Conservation (phyloP, 257 asterid species). For the Marsdenia floribunda region DNA sequence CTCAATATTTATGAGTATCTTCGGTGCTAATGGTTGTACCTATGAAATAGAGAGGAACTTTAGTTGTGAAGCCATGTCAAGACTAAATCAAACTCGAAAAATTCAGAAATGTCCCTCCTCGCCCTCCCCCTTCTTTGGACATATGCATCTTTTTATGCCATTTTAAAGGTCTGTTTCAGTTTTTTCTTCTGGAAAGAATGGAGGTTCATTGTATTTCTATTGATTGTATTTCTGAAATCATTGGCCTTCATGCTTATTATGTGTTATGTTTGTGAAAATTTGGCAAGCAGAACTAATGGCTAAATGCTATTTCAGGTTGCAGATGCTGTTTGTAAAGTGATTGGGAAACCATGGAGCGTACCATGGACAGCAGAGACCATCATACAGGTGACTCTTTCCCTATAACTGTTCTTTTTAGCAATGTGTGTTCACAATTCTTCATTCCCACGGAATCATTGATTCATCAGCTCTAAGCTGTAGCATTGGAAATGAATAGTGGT, state of each 20-base stretch:
- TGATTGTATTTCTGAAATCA: neutral
- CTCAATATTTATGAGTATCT: neutral
- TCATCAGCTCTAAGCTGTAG: neutral
- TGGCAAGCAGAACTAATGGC: neutral
- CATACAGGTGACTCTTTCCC: constrained; percentile 45
- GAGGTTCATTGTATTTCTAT: neutral
- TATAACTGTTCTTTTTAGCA: neutral
- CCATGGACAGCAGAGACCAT: constrained; percentile 97
- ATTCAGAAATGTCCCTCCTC: neutral
- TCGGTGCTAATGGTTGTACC: neutral
- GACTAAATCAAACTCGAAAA: neutral
- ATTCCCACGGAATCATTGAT: neutral
- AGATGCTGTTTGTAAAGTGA: constrained; percentile 36
- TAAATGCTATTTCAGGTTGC: constrained; percentile 38
- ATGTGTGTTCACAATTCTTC: neutral
- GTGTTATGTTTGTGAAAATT: neutral
- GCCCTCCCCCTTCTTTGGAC: neutral
- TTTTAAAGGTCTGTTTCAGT: neutral
- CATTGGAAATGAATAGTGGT: neutral
- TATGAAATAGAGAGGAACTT: neutral
- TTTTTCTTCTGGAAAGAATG: neutral
- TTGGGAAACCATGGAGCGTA: constrained; percentile 83
- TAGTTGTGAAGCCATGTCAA: neutral
- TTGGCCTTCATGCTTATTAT: neutral
- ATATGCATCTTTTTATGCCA: neutral